Evolutionary conservation across 441 rosid genomes (phyloP).

Genomic region (Adansonia rubrostipa): DNA sequence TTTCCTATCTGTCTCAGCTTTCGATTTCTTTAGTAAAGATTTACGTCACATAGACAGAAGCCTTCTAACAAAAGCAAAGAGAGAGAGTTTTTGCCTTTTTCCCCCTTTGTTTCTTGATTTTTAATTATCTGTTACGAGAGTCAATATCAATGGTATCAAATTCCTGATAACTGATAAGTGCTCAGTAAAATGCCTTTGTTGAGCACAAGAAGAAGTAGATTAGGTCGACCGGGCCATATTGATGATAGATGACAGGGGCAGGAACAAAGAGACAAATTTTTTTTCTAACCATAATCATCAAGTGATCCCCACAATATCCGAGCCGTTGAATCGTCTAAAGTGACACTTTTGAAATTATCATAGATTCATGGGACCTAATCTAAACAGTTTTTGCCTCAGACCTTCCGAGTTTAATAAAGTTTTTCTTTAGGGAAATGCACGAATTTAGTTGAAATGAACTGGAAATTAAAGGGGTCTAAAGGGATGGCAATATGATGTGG

Average conservation of each 20-base stretch:
- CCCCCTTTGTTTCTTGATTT: constrained; percentile 13
- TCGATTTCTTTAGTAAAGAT: constrained; percentile 31
- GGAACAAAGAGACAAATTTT: constrained; percentile 22
- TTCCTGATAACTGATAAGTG: neutral
- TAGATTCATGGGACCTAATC: constrained; percentile 15
- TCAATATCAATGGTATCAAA: constrained; percentile 9
- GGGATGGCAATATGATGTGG: constrained; percentile 24
- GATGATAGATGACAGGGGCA: neutral
- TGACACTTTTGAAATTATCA: neutral
- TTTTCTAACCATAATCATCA: neutral
- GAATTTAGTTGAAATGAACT: constrained; percentile 13
- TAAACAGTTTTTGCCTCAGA: neutral
- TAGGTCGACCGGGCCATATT: constrained; percentile 8
- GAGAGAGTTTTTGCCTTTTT: neutral
- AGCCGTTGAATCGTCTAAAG: neutral
- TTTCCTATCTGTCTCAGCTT: neutral
- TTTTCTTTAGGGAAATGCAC: constrained; percentile 18
- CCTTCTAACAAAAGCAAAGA: neutral
- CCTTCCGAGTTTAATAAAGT: too few species aligned
- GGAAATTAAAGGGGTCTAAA: constrained; percentile 24
- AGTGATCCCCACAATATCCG: constrained; percentile 5
- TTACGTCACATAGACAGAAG: constrained; percentile 29
- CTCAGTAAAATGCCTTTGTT: neutral
- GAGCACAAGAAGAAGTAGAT: neutral
- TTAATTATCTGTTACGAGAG: constrained; percentile 4